A percentile compares a stretch with the other conserved stretches of the same genome.
These are phyloP conservation scores for Purpureocillium takamizusanense DNA, from an alignment of 2,329 filamentous ascomycete genomes.

Conservation along the genomic window DNA sequence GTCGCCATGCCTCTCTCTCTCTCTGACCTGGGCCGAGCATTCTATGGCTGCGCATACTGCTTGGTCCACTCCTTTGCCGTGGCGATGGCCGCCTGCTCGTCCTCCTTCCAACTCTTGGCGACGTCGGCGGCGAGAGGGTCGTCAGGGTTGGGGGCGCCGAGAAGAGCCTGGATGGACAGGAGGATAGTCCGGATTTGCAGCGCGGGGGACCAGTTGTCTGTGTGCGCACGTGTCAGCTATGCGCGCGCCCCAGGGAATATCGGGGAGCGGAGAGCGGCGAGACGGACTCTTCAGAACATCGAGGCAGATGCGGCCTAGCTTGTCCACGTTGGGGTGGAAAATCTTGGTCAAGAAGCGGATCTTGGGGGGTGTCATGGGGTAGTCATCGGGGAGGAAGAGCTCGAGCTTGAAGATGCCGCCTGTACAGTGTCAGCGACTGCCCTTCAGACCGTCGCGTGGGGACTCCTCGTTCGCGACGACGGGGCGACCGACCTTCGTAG, in stretches of 20 bases:
- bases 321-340: conserved; percentile 98
- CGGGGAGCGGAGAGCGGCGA: background rate
- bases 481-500: conserved; percentile 70
- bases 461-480: background rate
- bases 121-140: conserved; percentile 98
- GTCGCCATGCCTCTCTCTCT: background rate
- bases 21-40: background rate
- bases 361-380: conserved; percentile 97
- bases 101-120: conserved; percentile 95
- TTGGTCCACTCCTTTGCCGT: conserved; percentile 90
- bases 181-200: conserved; percentile 97
- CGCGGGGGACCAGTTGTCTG: conserved; percentile 97
- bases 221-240: conserved; percentile 5
- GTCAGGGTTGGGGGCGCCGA: conserved; percentile 94
- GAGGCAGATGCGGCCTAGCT: conserved; percentile 90
- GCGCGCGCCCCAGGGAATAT: no score
- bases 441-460: no score
- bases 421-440: conserved; percentile 13
- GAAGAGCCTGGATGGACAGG: conserved; percentile 93
- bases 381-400: conserved; percentile 95
- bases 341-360: conserved; percentile 98
- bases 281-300: conserved; percentile 89
- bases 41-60: conserved; percentile 58
- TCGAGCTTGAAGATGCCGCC: conserved; percentile 91
- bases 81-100: conserved; percentile 84